A percentile compares a stretch with the other conserved stretches of the same genome.
phyloP scores from a whole-genome alignment of 2,329 filamentous ascomycete species.

The Paecilomyces niveus region DNA sequence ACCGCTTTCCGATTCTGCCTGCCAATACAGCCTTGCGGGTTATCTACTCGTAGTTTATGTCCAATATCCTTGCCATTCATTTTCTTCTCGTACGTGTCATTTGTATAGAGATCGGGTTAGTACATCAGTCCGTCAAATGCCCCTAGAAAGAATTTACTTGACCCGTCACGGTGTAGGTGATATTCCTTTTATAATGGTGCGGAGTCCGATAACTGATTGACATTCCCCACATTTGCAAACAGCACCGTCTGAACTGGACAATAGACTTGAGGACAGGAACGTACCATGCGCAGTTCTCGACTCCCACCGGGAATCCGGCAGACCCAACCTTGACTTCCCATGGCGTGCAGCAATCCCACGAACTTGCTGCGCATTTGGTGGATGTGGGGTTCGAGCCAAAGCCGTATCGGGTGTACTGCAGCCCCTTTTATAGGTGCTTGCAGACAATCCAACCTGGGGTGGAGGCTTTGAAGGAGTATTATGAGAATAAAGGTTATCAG shows the following conservation, averaged over 20 bases:
- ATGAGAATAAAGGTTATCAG: slow-evolving; percentile 31
- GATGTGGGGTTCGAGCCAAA: slow-evolving; percentile 28
- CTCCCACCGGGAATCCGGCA: slow-evolving; percentile 79
- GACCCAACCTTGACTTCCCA: slow-evolving; percentile 84
- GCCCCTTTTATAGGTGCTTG: slow-evolving; percentile 79
- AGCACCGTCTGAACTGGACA: slow-evolving; percentile 89
- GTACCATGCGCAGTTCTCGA: slow-evolving; percentile 66
- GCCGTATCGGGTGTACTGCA: slow-evolving; percentile 61
- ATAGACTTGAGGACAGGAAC: slow-evolving; percentile 73
- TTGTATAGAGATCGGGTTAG: not conserved
- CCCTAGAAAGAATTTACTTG: slow-evolving; percentile 65
- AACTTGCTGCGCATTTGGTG: slow-evolving; percentile 53
- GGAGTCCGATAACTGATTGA: not conserved
- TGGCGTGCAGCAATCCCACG: slow-evolving; percentile 73
- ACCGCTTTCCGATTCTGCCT: slow-evolving; percentile 7
- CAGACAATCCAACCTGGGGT: slow-evolving; percentile 69
- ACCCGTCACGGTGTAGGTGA: slow-evolving; percentile 66
- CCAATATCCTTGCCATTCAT: not conserved
- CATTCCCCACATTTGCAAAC: slow-evolving; percentile 6
- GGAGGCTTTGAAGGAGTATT: slow-evolving; percentile 28
- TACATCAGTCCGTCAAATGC: slow-evolving; percentile 40
- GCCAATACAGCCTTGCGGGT: not conserved
- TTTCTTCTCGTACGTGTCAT: not conserved
- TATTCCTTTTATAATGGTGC: not conserved
- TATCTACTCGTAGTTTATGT: not conserved